Evolutionary conservation across 2,329 filamentous ascomycete species (phyloP), one percentile per base, ranked within the genome.

Genomic region (Sphaceloma murrayae): DNA sequence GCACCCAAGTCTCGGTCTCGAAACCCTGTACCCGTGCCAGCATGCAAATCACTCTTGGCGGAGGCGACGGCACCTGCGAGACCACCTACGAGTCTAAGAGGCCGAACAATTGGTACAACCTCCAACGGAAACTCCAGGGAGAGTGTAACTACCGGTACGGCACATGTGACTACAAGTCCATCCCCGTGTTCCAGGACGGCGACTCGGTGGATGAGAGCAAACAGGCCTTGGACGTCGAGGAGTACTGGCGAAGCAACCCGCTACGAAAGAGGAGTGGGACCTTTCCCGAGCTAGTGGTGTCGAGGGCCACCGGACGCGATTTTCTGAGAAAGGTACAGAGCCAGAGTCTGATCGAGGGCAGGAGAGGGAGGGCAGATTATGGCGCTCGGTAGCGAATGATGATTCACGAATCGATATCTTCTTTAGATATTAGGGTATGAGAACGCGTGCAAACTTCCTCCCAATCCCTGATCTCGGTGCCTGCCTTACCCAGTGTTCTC

Each of bases 1-100:
- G 34, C 5, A 36, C 43, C 21, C 43, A 46, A 46, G 19, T 46
- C 32, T 43, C 45, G 10, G 19, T 44, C 32, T 46, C 44, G 16
- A 33, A 21, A 34, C 43, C 43, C 38, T 49, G 32, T 43, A 34
- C 31, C 42, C 24, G 36, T 9, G 36, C 36, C 2, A 40, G 36
- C 36, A 40, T 40, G 36, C 27, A 30, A 19, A 26, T 26, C 10
- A 30, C 14, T 5, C 36, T 40, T 13, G 27, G 22, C 18, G 24
- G 24, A 19, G 30, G 14, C 9, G 36, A 40, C 24, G 36, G 36
- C 8, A 22, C 36, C n/a, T 40, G 14, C 13, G 36, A 40, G 5
- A 19, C 24, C 24, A 16, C 36, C 6, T 17, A 7, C 36, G 27
- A 38, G 17, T 22, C n/a, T n/a, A 27, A 40, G 30, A 22, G 36